These are phyloP conservation scores for Perilla frutescens DNA, from an alignment of 257 asterid species.

Conservation along the genomic window DNA sequence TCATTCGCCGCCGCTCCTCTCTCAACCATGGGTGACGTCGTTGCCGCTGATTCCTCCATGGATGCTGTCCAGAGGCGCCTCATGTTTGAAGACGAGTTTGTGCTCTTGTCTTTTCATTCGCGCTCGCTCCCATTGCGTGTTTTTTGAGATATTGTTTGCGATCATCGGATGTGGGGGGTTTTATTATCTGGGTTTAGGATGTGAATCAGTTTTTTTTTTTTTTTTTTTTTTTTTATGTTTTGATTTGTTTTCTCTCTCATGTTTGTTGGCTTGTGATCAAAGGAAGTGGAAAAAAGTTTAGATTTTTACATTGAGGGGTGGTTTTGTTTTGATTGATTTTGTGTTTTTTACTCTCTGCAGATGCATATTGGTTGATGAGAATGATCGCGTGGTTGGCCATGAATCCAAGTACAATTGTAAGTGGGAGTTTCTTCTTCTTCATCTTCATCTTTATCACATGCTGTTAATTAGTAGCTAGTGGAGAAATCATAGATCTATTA, in stretches of 20 bases:
- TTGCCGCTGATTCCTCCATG: conserved; percentile 72
- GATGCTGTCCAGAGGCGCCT: conserved; percentile 96
- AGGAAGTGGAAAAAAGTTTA: background rate
- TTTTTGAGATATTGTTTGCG: background rate
- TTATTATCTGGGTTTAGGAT: background rate
- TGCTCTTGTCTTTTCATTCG: conserved; percentile 8
- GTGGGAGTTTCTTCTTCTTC: conserved; percentile 32
- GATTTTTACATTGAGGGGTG: background rate
- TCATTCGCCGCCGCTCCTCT: conserved; percentile 37
- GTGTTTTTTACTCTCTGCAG: conserved; percentile 47
- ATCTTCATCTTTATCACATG: background rate
- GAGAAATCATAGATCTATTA: conserved; percentile 6
- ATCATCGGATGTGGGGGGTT: background rate
- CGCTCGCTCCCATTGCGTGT: background rate
- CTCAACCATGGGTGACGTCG: conserved; percentile 58
- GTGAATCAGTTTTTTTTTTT: background rate
- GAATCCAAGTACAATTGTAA: conserved; percentile 93
- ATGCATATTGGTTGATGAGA: conserved; percentile 93
- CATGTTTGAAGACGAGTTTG: conserved; percentile 97
- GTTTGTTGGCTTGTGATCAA: conserved; percentile 13
- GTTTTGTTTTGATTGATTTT: conserved; percentile 18
- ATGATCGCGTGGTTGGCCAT: conserved; percentile 87
- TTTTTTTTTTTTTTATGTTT: conserved; percentile 1
- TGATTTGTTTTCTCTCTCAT: background rate
- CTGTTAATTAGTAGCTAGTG: background rate